Percentiles rank a stretch among this genome's conserved stretches.
Evolutionary conservation across 139 green algal species (phyloP).

Genomic region (Axilococcus clingmanii): DNA sequence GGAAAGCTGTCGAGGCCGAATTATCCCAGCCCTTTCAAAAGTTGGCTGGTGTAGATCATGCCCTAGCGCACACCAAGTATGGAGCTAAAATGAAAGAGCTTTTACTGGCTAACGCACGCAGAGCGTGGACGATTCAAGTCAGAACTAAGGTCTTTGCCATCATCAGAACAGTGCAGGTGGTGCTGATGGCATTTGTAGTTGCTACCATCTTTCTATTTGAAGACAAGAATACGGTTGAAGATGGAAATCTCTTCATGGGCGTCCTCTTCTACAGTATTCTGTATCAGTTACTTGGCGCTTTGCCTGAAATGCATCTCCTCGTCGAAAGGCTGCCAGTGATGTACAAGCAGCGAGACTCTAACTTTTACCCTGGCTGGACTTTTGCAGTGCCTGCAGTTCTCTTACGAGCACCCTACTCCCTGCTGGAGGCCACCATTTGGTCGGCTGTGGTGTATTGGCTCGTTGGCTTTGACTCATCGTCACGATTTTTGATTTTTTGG

Average conservation of each 20-base stretch:
- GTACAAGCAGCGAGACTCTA: slow-evolving; percentile 27
- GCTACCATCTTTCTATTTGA: slow-evolving; percentile 6
- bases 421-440: slow-evolving; percentile 23
- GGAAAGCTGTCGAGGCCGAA: neutral
- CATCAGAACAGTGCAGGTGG: slow-evolving; percentile 15
- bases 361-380: slow-evolving; percentile 20
- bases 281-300: slow-evolving; percentile 4
- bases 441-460: slow-evolving; percentile 17
- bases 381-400: slow-evolving; percentile 26
- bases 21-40: neutral
- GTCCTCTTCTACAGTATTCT: slow-evolving; percentile 9
- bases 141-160: slow-evolving; percentile 14
- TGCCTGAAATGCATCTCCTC: slow-evolving; percentile 20
- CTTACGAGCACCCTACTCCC: slow-evolving; percentile 23
- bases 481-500: slow-evolving; percentile 13
- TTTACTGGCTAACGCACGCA: slow-evolving; percentile 6
- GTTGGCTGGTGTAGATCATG: no score
- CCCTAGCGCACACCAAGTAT: slow-evolving; percentile 3
- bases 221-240: neutral
- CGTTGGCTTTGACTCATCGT: slow-evolving; percentile 19
- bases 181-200: slow-evolving; percentile 11
- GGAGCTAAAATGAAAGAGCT: slow-evolving; percentile 10
- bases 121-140: slow-evolving; percentile 9
- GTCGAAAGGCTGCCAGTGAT: slow-evolving; percentile 18
- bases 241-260: slow-evolving; percentile 18